Base-by-base conservation (phyloP, 176 grass and related monocot genomes). In the Oropetium thomaeum region DNA sequence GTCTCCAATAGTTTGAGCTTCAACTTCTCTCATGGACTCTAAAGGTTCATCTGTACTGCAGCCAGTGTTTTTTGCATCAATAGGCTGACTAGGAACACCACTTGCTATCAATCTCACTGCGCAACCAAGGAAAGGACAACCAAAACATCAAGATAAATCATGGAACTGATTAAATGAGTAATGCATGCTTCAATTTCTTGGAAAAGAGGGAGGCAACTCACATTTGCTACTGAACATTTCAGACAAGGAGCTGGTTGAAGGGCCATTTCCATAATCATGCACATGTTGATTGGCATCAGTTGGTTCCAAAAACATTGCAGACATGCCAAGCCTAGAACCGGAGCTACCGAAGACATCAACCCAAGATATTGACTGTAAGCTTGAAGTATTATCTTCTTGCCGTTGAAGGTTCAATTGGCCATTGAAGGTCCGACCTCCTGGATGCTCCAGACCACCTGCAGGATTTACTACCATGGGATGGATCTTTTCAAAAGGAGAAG, bases 1-100 rank as follows among this genome's bases (percentile, higher is more conserved):
- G 59, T 93, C 80, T 66, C 91, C 91, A 67, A 93, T 93, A 51
- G 91, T 90, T 85, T 93, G 84, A 73, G 87, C 91, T 84, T 93
- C 91, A 53, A 93, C 67, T 85, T 90, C 87, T 70, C 84, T 72
- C 91, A 90, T 90, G 61, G 87, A 85, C 37, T 72, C 60, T 76
- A 90, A 72, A 73, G 84, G 78, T 53, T 93, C 91, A 82, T 93
- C 78, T 65, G 51, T 70, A 5, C 65, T 74, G 22, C 39, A 77
- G 55, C 78, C 76, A 20, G 82, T 87, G 31, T 34, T 67, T 75
- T 39, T 52, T 71, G 74, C 39, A 75, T 79, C 69, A 80, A 63
- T 39, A 85, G 78, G 81, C 55, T 76, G 91, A 38, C 69, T 70
- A 45, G 71, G 54, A 71, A 65, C 23, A 68, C 41, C 70, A 32